A percentile compares a stretch with the other conserved stretches of the same genome.
These are phyloP conservation scores for Rhizopus stolonifer DNA, from an alignment of 371 early-diverging fungal species.

Conservation along the genomic window DNA sequence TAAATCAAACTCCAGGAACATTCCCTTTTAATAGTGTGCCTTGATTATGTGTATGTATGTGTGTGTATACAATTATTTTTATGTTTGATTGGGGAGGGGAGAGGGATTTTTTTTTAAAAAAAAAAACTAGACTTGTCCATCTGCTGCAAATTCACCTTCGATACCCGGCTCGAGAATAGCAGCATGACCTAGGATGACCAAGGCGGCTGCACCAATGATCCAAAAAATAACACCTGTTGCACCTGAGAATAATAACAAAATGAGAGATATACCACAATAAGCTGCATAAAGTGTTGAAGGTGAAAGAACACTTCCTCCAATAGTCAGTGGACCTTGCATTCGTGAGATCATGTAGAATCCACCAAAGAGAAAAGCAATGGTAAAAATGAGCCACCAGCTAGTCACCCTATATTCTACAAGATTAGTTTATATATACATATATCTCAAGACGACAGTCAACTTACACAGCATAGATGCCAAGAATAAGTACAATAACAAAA, in stretches of 20 bases:
- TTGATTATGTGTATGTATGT: too few relatives aligned
- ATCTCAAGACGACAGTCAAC: constrained; percentile 11
- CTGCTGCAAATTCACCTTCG: constrained; percentile 61
- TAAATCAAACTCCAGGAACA: too few relatives aligned
- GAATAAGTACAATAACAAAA: constrained; percentile 53
- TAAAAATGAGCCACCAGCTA: constrained; percentile 56
- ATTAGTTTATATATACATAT: too few relatives aligned
- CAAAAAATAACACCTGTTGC: constrained; percentile 67
- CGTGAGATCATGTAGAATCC: constrained; percentile 59
- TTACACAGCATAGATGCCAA: constrained; percentile 66
- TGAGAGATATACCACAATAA: constrained; percentile 49
- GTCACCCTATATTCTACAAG: constrained; percentile 44
- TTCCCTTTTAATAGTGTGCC: too few relatives aligned
- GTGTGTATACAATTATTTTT: too few relatives aligned
- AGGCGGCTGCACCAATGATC: constrained; percentile 67
- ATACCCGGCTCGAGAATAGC: constrained; percentile 64
- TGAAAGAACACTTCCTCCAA: constrained; percentile 45
- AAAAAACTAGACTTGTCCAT: constrained; percentile 50
- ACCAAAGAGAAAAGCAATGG: constrained; percentile 54
- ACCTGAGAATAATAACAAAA: constrained; percentile 62
- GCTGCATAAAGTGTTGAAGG: constrained; percentile 52
- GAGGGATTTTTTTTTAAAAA: too few relatives aligned
- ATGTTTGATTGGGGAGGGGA: too few relatives aligned
- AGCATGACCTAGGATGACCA: constrained; percentile 63
- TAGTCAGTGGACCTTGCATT: constrained; percentile 48